phyloP scores from a whole-genome alignment of 176 grass and related monocot genomes.

The Puccinellia tenuiflora region DNA sequence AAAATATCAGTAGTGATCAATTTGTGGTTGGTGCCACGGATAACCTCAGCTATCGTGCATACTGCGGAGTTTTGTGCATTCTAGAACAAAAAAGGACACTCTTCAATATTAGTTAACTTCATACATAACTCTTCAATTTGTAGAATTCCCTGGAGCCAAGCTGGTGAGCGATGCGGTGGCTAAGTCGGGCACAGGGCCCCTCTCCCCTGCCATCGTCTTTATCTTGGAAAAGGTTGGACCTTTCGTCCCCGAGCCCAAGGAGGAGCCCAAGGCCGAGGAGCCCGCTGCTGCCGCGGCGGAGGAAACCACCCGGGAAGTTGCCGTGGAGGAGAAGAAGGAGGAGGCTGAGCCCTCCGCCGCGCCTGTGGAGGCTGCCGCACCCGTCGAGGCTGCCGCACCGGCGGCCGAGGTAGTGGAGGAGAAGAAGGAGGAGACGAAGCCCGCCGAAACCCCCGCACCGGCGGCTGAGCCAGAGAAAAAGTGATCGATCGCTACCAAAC shows the following conservation, averaged over 20 bases:
- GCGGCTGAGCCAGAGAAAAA: conserved; percentile 37
- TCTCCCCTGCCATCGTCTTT: conserved; percentile 58
- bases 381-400: not conserved
- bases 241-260: conserved; percentile 63
- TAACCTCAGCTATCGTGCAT: not conserved
- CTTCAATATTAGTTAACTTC: too few species aligned
- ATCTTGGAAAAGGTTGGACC: conserved; percentile 71
- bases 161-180: conserved; percentile 69
- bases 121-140: too few species aligned
- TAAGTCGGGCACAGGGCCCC: conserved; percentile 49
- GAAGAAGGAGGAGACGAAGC: conserved; percentile 25
- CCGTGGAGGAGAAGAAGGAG: conserved; percentile 46
- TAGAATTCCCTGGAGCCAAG: conserved; percentile 90
- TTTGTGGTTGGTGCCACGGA: not conserved
- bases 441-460: conserved; percentile 5
- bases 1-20: not conserved
- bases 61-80: not conserved
- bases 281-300: not conserved
- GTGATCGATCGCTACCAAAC: not conserved
- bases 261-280: conserved; percentile 46
- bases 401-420: conserved; percentile 18
- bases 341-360: conserved; percentile 17
- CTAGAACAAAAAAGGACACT: not conserved
- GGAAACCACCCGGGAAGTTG: conserved; percentile 44
- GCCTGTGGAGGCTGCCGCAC: not conserved